Evolutionary conservation across 2,329 filamentous ascomycete genomes (phyloP).

Genomic region (Sarocladiaceae sp.): DNA sequence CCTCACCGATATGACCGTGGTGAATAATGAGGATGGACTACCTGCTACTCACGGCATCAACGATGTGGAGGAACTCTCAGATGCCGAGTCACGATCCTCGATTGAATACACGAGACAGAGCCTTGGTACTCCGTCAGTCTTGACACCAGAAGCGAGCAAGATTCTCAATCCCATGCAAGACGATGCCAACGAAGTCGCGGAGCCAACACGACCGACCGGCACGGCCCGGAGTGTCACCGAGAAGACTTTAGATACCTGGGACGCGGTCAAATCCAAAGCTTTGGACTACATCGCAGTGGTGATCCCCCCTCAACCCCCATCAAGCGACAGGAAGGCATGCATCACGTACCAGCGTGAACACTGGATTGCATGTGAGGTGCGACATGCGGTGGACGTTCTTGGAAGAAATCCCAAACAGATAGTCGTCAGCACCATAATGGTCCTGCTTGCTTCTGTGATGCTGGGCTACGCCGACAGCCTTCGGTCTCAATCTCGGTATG

Average conservation of each 20-base stretch:
- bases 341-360: not conserved
- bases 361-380: not conserved
- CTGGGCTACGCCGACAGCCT: not conserved
- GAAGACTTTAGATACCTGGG: too few relatives aligned
- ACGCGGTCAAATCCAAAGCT: not conserved
- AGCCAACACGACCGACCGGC: not conserved
- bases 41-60: slow-evolving; percentile 13
- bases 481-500: not conserved
- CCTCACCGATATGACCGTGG: slow-evolving; percentile 2
- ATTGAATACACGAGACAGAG: slow-evolving; percentile 47
- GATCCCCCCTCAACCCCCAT: not conserved
- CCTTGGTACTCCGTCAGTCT: slow-evolving; percentile 38
- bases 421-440: not conserved
- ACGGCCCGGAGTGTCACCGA: not conserved
- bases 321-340: not conserved
- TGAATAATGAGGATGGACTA: not conserved
- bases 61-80: slow-evolving; percentile 23
- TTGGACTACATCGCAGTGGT: not conserved
- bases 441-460: not conserved
- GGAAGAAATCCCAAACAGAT: slow-evolving; percentile 2
- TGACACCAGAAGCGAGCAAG: slow-evolving; percentile 27
- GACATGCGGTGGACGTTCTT: not conserved
- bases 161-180: not conserved
- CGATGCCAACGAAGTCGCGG: not conserved
- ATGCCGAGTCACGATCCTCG: slow-evolving; percentile 35